phyloP scores from a whole-genome alignment of 2,329 filamentous ascomycete species.

The Ceratocystis alfenasii region DNA sequence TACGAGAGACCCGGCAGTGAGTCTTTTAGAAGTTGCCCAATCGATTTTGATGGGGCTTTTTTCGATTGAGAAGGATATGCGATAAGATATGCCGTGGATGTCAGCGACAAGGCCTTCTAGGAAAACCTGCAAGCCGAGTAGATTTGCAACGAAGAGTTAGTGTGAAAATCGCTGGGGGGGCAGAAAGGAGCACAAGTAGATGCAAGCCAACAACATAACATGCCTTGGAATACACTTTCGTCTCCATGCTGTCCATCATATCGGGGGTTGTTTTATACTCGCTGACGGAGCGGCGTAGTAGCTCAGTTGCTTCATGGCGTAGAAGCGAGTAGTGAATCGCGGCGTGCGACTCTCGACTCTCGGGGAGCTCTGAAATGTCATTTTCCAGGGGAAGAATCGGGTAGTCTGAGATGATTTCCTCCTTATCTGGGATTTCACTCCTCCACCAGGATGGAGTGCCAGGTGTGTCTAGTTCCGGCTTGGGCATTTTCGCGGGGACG shows the following conservation, averaged over 20 bases:
- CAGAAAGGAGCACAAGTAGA: not conserved
- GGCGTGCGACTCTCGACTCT: conserved; percentile 53
- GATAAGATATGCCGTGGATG: conserved; percentile 49
- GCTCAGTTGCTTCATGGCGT: conserved; percentile 59
- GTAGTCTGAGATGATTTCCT: conserved; percentile 38
- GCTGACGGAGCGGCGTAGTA: conserved; percentile 54
- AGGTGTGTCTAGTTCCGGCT: not conserved
- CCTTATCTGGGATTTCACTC: conserved; percentile 43
- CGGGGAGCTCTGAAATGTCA: conserved; percentile 44
- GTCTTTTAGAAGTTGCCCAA: conserved; percentile 46
- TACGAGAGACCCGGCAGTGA: conserved; percentile 43
- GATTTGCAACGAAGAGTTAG: not conserved
- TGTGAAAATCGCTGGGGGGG: not conserved
- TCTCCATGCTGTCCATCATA: conserved; percentile 45
- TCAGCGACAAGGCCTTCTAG: conserved; percentile 54
- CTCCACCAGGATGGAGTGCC: not conserved
- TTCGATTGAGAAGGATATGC: conserved; percentile 58
- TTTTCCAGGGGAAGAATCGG: conserved; percentile 38
- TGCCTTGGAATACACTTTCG: conserved; percentile 61
- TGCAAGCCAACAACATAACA: conserved; percentile 27
- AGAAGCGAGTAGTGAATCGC: conserved; percentile 62
- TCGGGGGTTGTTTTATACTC: conserved; percentile 40
- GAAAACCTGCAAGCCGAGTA: conserved; percentile 41
- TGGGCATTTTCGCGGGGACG: no score
- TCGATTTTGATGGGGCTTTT: conserved; percentile 53